Percentiles rank a stretch among this genome's conserved stretches.
Conservation (phyloP, 257 asterid species). For the Thymus mandschuricus region DNA sequence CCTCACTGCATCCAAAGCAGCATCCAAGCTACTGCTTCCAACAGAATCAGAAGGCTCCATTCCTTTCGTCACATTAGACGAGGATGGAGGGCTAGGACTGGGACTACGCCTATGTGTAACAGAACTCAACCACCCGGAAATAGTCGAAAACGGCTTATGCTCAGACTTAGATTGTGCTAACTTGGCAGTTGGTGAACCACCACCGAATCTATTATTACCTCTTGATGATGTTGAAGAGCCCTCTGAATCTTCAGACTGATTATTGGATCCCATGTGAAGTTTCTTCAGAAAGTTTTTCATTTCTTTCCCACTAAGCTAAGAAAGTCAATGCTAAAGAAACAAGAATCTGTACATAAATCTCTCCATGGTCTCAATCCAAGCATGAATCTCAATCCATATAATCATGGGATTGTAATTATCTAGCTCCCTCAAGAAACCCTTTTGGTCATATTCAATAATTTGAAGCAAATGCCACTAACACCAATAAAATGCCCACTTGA, state of each 20-base stretch:
- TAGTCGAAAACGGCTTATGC: conserved; percentile 69
- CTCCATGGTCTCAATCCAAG: conserved; percentile 61
- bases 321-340: conserved; percentile 55
- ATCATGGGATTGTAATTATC: conserved; percentile 32
- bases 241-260: conserved; percentile 72
- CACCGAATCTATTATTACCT: conserved; percentile 52
- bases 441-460: conserved; percentile 46
- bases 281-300: conserved; percentile 89
- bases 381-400: conserved; percentile 44
- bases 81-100: conserved; percentile 64
- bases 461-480: conserved; percentile 40
- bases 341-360: conserved; percentile 47
- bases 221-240: conserved; percentile 69
- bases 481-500: conserved; percentile 25
- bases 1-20: conserved; percentile 65
- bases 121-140: conserved; percentile 94
- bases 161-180: conserved; percentile 64
- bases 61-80: conserved; percentile 58
- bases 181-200: conserved; percentile 56
- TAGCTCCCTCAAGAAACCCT: conserved; percentile 41
- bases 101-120: conserved; percentile 65
- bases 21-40: conserved; percentile 68
- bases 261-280: conserved; percentile 76
- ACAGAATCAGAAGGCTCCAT: conserved; percentile 75
- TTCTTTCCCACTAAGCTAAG: conserved; percentile 37